phyloP scores from a whole-genome alignment of 164 flowering plant species.

The Euptelea pleiosperma region DNA sequence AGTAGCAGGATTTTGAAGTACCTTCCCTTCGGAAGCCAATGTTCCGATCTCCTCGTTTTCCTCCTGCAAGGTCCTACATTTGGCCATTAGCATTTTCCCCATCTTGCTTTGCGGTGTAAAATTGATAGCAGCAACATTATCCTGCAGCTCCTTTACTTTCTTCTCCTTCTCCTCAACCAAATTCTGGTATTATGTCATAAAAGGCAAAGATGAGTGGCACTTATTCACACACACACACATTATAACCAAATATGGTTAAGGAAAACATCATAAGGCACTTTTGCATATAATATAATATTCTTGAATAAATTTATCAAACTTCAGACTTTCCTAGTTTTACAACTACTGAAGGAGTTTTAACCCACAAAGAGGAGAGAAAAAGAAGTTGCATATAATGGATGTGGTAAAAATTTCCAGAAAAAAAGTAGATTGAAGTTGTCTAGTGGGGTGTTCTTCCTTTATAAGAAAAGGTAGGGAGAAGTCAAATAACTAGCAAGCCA shows the following conservation, averaged over 20 bases:
- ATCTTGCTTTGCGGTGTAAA: conserved; percentile 93
- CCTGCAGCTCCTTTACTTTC: conserved; percentile 88
- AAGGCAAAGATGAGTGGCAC: not conserved
- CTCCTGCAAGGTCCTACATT: conserved; percentile 89
- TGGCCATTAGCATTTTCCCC: conserved; percentile 97
- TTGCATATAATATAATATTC: too few relatives aligned
- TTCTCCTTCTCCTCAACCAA: conserved; percentile 97
- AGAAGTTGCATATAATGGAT: too few relatives aligned
- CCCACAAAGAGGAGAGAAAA: too few relatives aligned
- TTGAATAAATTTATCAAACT: conserved; percentile 1
- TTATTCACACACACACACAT: too few relatives aligned
- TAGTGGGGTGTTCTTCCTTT: too few relatives aligned
- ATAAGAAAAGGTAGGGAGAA: too few relatives aligned
- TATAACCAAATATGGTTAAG: too few relatives aligned
- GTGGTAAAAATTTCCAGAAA: too few relatives aligned
- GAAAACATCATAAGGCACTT: too few relatives aligned
- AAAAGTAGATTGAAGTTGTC: too few relatives aligned
- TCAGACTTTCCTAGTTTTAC: not conserved
- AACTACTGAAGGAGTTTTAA: not conserved
- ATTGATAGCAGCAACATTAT: conserved; percentile 77
- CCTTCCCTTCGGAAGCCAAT: conserved; percentile 97
- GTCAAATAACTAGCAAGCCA: too few relatives aligned
- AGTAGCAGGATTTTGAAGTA: conserved; percentile 17
- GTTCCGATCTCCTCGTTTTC: conserved; percentile 98
- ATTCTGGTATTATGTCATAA: conserved; percentile 48